Percentiles rank a stretch among this genome's conserved stretches.
phyloP scores from a whole-genome alignment of 2,329 filamentous ascomycete species.

The Venturiaceae sp. region DNA sequence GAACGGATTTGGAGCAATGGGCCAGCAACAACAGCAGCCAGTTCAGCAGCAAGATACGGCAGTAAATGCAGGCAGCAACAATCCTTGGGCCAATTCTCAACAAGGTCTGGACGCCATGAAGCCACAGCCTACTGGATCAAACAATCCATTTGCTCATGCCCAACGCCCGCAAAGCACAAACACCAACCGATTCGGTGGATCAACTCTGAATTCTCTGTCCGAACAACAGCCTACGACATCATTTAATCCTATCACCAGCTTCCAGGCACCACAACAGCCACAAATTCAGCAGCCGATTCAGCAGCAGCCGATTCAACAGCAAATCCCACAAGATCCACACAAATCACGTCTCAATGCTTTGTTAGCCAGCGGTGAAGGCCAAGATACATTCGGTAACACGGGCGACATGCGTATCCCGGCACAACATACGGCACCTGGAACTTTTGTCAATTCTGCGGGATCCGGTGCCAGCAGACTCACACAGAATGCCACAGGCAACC shows the following conservation, averaged over 20 bases:
- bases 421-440: constrained; percentile 92
- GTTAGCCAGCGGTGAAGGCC: constrained; percentile 77
- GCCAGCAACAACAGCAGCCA: constrained; percentile 40
- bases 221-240: constrained; percentile 72
- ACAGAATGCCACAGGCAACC: constrained; percentile 57
- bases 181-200: constrained; percentile 45
- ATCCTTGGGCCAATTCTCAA: constrained; percentile 67
- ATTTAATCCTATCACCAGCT: constrained; percentile 46
- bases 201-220: constrained; percentile 64
- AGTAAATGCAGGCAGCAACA: constrained; percentile 76
- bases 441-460: constrained; percentile 92
- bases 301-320: constrained; percentile 33
- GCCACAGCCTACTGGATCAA: constrained; percentile 85
- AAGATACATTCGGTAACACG: constrained; percentile 97
- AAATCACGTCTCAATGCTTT: constrained; percentile 74
- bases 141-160: constrained; percentile 89
- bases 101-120: constrained; percentile 54
- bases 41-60: constrained; percentile 46
- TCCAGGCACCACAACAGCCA: constrained; percentile 29
- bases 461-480: constrained; percentile 66
- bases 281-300: constrained; percentile 26
- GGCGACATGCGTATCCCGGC: constrained; percentile 90
- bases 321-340: constrained; percentile 43
- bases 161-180: constrained; percentile 48
- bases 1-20: constrained; percentile 16